phyloP scores from a whole-genome alignment of 192 early-diverging fungal species.

The Dissophora globulifera region DNA sequence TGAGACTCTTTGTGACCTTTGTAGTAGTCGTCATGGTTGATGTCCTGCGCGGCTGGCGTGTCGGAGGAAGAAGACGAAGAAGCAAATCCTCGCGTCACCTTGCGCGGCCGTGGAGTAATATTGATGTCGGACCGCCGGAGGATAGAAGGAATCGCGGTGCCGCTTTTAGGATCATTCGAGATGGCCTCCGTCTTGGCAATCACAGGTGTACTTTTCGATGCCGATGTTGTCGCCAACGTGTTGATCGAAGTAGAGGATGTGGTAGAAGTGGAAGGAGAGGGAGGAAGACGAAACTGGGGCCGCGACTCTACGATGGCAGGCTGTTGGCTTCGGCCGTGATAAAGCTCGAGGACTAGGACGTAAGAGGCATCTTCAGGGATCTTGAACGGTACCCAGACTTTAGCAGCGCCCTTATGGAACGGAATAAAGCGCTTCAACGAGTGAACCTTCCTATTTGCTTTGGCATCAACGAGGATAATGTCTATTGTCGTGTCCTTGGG shows the following conservation, averaged over 20 bases:
- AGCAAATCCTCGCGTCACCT: not conserved
- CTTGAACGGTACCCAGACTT: constrained; percentile 30
- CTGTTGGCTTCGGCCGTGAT: constrained; percentile 9
- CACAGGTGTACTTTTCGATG: not conserved
- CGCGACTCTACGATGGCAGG: too few relatives aligned
- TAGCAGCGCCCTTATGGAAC: constrained; percentile 13
- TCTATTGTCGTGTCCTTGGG: constrained; percentile 43
- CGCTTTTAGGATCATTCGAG: not conserved
- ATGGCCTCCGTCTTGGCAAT: not conserved
- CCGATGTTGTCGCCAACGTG: constrained; percentile 2
- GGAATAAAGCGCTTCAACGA: constrained; percentile 40
- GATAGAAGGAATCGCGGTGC: constrained; percentile 12
- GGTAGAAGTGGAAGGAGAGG: too few relatives aligned
- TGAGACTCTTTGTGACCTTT: not conserved
- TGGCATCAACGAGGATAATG: constrained; percentile 31
- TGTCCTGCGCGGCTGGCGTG: not conserved
- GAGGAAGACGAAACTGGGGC: too few relatives aligned
- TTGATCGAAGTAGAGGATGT: not conserved
- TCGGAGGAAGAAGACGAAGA: not conserved
- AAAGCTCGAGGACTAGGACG: constrained; percentile 28
- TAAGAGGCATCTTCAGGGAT: constrained; percentile 6
- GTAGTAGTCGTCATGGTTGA: constrained; percentile 16
- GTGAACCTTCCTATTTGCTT: constrained; percentile 20
- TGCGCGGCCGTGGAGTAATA: constrained; percentile 8
- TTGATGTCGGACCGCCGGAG: constrained; percentile 36